phyloP scores from a whole-genome alignment of 2,329 filamentous ascomycete species.

The Fusarium subtropicale region DNA sequence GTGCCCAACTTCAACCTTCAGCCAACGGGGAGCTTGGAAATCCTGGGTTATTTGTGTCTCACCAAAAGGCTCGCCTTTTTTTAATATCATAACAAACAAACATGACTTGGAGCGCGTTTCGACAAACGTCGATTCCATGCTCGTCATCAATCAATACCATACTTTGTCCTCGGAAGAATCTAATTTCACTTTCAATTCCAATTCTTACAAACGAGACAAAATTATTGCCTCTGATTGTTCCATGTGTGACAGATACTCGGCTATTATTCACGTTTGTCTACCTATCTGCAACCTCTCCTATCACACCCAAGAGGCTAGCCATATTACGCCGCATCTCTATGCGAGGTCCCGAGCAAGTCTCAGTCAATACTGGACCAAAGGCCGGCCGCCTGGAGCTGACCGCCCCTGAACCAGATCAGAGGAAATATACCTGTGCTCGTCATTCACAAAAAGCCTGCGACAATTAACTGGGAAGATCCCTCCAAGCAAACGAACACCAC shows the following conservation, averaged over 20 bases:
- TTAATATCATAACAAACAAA: slow-evolving; percentile 44
- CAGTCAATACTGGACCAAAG: slow-evolving; percentile 31
- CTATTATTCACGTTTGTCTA: slow-evolving; percentile 24
- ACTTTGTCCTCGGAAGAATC: background rate
- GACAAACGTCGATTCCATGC: slow-evolving; percentile 2
- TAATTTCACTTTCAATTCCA: slow-evolving; percentile 8
- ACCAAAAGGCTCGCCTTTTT: slow-evolving; percentile 25
- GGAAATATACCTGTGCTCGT: slow-evolving; percentile 6
- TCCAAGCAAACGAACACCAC: slow-evolving; percentile 14
- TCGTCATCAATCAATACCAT: slow-evolving; percentile 24
- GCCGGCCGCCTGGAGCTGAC: slow-evolving; percentile 37
- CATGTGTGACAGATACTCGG: slow-evolving; percentile 25
- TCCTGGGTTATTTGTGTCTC: slow-evolving; percentile 38
- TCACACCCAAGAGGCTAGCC: slow-evolving; percentile 30
- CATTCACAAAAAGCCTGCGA: background rate
- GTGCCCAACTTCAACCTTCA: slow-evolving; percentile 21
- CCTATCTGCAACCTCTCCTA: slow-evolving; percentile 32
- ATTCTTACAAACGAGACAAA: slow-evolving; percentile 13
- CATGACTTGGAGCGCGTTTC: slow-evolving; percentile 38
- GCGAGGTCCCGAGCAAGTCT: slow-evolving; percentile 41
- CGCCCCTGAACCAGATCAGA: slow-evolving; percentile 26
- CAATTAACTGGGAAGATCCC: slow-evolving; percentile 6
- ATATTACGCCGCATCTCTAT: slow-evolving; percentile 37
- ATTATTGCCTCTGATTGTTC: slow-evolving; percentile 14
- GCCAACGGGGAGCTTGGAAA: slow-evolving; percentile 30